phyloP scores from a whole-genome alignment of 805 yeast genomes.

The Metschnikowia gelsemii region DNA sequence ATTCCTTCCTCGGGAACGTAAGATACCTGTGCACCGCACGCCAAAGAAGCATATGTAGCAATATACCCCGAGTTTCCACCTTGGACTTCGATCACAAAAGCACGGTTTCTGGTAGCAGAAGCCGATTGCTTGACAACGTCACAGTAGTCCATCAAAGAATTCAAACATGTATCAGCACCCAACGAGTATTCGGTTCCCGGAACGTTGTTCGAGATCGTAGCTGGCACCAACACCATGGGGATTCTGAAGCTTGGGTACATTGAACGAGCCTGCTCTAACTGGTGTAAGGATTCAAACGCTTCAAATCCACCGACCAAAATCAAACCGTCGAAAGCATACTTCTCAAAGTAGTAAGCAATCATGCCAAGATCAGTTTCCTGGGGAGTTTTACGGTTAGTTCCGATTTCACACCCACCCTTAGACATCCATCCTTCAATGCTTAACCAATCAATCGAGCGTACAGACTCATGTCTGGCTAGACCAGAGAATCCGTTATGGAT shows the following conservation, averaged over 20 bases:
- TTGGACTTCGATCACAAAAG: constrained; percentile 79
- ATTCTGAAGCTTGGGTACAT: constrained; percentile 71
- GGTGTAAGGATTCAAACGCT: constrained; percentile 68
- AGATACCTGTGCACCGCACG: constrained; percentile 71
- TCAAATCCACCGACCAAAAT: constrained; percentile 81
- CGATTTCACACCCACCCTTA: constrained; percentile 93
- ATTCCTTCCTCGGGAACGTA: constrained; percentile 77
- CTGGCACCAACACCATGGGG: constrained; percentile 77
- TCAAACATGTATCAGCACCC: constrained; percentile 75
- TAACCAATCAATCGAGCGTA: constrained; percentile 72
- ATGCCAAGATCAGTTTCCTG: constrained; percentile 60
- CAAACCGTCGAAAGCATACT: constrained; percentile 67
- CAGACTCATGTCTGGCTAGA: constrained; percentile 82
- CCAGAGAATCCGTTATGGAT: constrained; percentile 94
- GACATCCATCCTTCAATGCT: constrained; percentile 88
- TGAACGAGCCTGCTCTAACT: constrained; percentile 58
- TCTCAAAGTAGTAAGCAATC: constrained; percentile 70
- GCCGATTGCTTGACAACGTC: constrained; percentile 81
- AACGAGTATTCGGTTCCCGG: constrained; percentile 80
- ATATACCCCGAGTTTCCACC: constrained; percentile 84
- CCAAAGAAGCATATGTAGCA: constrained; percentile 66
- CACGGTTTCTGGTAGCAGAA: constrained; percentile 73
- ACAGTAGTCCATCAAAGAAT: constrained; percentile 68
- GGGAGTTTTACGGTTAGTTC: constrained; percentile 90
- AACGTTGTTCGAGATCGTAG: constrained; percentile 76